phyloP scores from a whole-genome alignment of 352 stramenopile genomes.

The Globisporangium canariense region DNA sequence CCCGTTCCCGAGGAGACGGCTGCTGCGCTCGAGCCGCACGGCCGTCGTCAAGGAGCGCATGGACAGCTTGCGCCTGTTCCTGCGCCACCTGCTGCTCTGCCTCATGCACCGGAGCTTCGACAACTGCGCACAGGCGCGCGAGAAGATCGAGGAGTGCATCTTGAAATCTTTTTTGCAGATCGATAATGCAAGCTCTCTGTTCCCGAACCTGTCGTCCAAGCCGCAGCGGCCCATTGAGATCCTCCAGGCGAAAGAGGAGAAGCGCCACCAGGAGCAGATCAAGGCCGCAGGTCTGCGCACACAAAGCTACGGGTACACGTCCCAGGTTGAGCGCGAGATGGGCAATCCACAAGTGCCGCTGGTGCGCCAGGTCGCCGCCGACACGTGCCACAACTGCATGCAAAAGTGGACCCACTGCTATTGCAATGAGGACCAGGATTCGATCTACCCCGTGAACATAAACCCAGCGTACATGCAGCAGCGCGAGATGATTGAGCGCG shows the following conservation, averaged over 20 bases:
- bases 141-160: constrained; percentile 70
- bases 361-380: constrained; percentile 43
- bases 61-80: constrained; percentile 74
- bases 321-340: constrained; percentile 32
- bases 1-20: constrained; percentile 68
- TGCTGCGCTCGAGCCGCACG: constrained; percentile 66
- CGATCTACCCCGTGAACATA: constrained; percentile 45
- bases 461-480: constrained; percentile 16
- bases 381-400: constrained; percentile 73
- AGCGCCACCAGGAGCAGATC: constrained; percentile 62
- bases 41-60: constrained; percentile 83
- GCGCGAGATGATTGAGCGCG: constrained; percentile 17
- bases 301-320: constrained; percentile 43
- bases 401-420: constrained; percentile 89
- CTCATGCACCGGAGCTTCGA: constrained; percentile 71
- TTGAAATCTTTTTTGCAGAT: constrained; percentile 78
- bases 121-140: constrained; percentile 56
- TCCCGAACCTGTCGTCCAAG: constrained; percentile 49
- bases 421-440: constrained; percentile 80
- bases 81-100: constrained; percentile 71
- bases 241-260: constrained; percentile 67
- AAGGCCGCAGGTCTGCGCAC: constrained; percentile 55
- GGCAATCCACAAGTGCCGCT: constrained; percentile 30
- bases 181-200: constrained; percentile 49
- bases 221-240: constrained; percentile 52